Conservation (phyloP, 495 filamentous ascomycete genomes). For the Podospora pseudoanserina region DNA sequence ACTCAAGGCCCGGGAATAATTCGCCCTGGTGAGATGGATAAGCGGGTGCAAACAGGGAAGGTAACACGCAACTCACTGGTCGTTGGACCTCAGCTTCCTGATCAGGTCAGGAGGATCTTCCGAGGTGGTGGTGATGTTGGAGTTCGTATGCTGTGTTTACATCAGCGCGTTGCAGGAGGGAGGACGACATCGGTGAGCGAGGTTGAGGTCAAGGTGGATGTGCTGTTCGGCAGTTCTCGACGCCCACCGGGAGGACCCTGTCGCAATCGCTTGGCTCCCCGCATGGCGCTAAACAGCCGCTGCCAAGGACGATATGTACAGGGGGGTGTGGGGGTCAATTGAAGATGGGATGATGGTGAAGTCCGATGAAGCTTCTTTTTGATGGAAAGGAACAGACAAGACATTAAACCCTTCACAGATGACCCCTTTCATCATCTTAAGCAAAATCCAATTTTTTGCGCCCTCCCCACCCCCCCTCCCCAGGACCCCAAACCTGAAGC, state of each 20-base stretch:
- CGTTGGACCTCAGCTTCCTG: neutral
- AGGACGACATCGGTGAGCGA: neutral
- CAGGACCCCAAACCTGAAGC: neutral
- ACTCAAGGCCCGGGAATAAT: neutral
- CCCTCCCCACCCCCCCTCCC: neutral
- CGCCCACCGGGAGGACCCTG: neutral
- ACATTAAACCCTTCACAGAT: neutral
- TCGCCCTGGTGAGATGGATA: neutral
- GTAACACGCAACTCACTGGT: neutral
- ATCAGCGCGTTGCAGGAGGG: neutral
- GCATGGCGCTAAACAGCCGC: neutral
- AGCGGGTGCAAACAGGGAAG: neutral
- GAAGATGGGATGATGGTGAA: neutral
- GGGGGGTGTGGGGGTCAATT: neutral
- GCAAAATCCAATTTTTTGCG: neutral
- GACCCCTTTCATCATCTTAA: neutral
- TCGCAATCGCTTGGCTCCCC: neutral
- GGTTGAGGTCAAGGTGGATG: neutral
- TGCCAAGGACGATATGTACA: neutral
- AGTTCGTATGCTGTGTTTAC: neutral
- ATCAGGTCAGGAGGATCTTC: neutral
- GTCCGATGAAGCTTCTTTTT: neutral
- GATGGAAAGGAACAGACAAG: neutral
- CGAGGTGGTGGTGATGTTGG: neutral
- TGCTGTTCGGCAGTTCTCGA: neutral